Percentiles rank a stretch among this genome's conserved stretches.
Evolutionary conservation across 345 rosid species (phyloP).

Genomic region (Limnanthes douglasii): DNA sequence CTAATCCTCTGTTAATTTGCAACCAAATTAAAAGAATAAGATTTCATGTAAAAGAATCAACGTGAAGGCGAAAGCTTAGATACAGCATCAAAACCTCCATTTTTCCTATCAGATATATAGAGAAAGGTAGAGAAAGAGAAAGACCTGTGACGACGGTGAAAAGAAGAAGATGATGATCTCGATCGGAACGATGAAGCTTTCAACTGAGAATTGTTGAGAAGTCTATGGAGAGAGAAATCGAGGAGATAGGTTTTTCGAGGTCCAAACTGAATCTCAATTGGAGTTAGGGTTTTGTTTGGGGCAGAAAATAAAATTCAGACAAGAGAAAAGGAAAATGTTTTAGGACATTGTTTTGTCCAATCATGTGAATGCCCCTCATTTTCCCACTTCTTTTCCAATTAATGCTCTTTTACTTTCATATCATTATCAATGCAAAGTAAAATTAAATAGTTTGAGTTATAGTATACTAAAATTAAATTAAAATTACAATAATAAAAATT

Average conservation of each 20-base stretch:
- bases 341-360: too few relatives aligned
- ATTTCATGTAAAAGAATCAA: background rate
- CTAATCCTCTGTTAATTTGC: background rate
- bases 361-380: too few relatives aligned
- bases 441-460: too few relatives aligned
- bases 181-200: conserved; percentile 11
- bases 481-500: too few relatives aligned
- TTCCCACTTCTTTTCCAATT: too few relatives aligned
- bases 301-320: background rate
- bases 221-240: conserved; percentile 2
- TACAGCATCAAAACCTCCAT: too few relatives aligned
- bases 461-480: too few relatives aligned
- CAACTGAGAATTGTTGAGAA: conserved; percentile 3
- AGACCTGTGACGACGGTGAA: conserved; percentile 3
- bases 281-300: conserved; percentile 31
- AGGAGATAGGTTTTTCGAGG: conserved; percentile 29
- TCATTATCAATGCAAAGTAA: too few relatives aligned
- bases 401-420: too few relatives aligned
- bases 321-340: background rate
- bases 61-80: background rate
- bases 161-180: conserved; percentile 1
- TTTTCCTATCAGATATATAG: background rate
- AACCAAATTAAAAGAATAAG: background rate
- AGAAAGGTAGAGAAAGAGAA: conserved; percentile 2
- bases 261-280: conserved; percentile 25